Evolutionary conservation across 2,329 filamentous ascomycete genomes (phyloP).

Genomic region (Dactylonectria macrodidyma): DNA sequence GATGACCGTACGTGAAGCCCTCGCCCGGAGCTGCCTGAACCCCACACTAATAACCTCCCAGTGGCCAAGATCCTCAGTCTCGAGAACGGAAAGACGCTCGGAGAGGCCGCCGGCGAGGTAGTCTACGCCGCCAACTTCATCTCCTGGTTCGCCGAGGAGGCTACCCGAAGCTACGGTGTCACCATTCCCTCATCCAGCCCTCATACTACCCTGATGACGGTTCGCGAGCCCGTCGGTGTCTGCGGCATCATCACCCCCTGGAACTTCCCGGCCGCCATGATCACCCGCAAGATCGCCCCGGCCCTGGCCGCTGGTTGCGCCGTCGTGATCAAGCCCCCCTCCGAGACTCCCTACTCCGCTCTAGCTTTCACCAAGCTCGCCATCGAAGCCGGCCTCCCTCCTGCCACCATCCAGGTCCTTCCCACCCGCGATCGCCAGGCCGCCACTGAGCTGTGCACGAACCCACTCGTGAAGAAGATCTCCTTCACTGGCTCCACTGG

Average conservation of each 20-base stretch:
- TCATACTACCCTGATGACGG: conserved; percentile 75
- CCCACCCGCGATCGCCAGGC: conserved; percentile 49
- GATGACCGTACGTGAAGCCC: conserved; percentile 44
- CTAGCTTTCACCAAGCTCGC: conserved; percentile 80
- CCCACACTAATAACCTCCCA: conserved; percentile 17
- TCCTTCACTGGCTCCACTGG: conserved; percentile 78
- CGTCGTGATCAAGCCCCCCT: conserved; percentile 81
- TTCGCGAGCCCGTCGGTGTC: conserved; percentile 67
- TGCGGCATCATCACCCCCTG: conserved; percentile 63
- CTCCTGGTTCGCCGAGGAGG: conserved; percentile 69
- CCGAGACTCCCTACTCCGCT: conserved; percentile 82
- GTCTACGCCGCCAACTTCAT: conserved; percentile 68
- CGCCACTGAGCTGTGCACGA: conserved; percentile 49
- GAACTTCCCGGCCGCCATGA: conserved; percentile 50
- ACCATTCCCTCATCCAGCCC: conserved; percentile 72
- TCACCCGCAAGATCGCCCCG: conserved; percentile 60
- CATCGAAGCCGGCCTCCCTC: conserved; percentile 79
- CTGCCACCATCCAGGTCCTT: conserved; percentile 47
- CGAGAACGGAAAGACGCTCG: conserved; percentile 71
- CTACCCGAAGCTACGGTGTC: conserved; percentile 68
- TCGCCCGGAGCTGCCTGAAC: neutral
- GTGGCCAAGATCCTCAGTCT: conserved; percentile 57
- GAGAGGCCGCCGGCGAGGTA: conserved; percentile 68
- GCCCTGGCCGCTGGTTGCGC: conserved; percentile 82
- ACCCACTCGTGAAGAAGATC: conserved; percentile 64